Conservation (phyloP, 345 rosid genomes). For the Isatis tinctoria region DNA sequence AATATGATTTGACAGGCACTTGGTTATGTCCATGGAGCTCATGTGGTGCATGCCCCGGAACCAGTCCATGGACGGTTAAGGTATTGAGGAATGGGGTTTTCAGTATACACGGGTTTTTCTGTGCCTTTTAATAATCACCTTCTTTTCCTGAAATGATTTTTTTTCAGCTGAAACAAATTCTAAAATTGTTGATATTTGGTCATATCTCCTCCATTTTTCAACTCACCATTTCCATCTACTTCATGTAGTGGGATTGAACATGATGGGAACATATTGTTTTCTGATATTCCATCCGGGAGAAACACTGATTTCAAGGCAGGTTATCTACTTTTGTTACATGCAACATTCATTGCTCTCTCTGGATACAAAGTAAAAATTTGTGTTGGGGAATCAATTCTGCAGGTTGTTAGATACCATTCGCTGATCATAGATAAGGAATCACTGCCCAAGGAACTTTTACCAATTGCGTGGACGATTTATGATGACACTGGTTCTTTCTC, state of each 20-base stretch:
- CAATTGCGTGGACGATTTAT: conserved; percentile 80
- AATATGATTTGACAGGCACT: conserved; percentile 57
- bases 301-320: conserved; percentile 84
- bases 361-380: conserved; percentile 4
- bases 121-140: not conserved
- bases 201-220: not conserved
- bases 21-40: conserved; percentile 89
- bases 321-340: conserved; percentile 10
- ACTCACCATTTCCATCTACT: conserved; percentile 9
- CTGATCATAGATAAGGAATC: conserved; percentile 73
- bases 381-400: conserved; percentile 19
- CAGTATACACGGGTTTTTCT: not conserved
- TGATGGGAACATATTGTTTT: conserved; percentile 62
- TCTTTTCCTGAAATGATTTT: not conserved
- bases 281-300: conserved; percentile 71
- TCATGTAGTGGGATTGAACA: conserved; percentile 81
- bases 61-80: conserved; percentile 97
- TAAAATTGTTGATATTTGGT: not conserved
- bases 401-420: conserved; percentile 98
- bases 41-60: conserved; percentile 77
- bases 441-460: conserved; percentile 75
- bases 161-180: not conserved
- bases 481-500: conserved; percentile 48
- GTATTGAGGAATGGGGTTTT: conserved; percentile 38
- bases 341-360: not conserved